Percentiles rank a stretch among this genome's conserved stretches.
phyloP scores from a whole-genome alignment of 352 stramenopile genomes.

The Pythium dissotocum region DNA sequence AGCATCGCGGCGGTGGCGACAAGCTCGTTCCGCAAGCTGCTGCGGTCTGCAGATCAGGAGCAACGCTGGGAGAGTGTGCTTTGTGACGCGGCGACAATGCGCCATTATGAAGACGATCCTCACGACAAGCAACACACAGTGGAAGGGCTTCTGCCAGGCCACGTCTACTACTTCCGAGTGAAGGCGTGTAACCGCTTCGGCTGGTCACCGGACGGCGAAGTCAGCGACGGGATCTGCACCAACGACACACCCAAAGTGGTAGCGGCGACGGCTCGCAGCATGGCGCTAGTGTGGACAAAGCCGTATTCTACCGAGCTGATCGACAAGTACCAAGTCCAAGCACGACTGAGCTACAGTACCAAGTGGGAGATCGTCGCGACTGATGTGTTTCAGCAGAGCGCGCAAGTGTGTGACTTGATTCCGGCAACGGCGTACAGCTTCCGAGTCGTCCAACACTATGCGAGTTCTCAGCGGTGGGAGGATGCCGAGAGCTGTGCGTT shows the following conservation, averaged over 20 bases:
- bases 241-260: constrained; percentile 56
- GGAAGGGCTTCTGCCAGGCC: constrained; percentile 37
- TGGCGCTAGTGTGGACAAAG: constrained; percentile 53
- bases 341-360: constrained; percentile 35
- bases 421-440: constrained; percentile 54
- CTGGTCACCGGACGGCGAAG: constrained; percentile 52
- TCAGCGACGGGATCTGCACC: constrained; percentile 53
- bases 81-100: constrained; percentile 32
- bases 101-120: constrained; percentile 22
- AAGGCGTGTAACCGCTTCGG: constrained; percentile 48
- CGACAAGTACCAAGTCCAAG: constrained; percentile 50
- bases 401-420: constrained; percentile 29
- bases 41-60: constrained; percentile 37
- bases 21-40: constrained; percentile 34
- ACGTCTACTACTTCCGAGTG: constrained; percentile 52
- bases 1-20: constrained; percentile 32
- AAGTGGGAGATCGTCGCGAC: constrained; percentile 35
- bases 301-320: constrained; percentile 51
- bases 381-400: constrained; percentile 29
- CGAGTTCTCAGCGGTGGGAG: constrained; percentile 33
- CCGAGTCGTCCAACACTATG: constrained; percentile 51
- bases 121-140: constrained; percentile 37
- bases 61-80: constrained; percentile 37
- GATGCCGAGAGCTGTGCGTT: constrained; percentile 32
- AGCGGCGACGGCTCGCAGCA: constrained; percentile 23